Evolutionary conservation across 352 stramenopile genomes (phyloP).

Genomic region (Phytophthora melonis): DNA sequence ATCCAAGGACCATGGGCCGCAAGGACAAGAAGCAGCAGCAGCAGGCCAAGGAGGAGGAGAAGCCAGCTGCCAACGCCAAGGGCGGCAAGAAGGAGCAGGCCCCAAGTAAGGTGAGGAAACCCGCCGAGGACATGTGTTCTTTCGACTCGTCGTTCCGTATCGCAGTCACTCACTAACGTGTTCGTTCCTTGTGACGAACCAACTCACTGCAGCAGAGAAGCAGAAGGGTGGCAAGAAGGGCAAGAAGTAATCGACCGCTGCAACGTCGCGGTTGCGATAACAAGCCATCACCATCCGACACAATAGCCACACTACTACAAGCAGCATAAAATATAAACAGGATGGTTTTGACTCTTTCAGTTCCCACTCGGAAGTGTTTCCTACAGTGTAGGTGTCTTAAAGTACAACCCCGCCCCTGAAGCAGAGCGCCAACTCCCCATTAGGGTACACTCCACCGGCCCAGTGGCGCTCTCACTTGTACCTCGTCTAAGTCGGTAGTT

Average conservation of each 20-base stretch:
- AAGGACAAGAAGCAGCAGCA: constrained; percentile 43
- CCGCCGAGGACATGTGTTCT: not conserved
- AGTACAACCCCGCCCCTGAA: too few relatives aligned
- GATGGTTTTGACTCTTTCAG: not conserved
- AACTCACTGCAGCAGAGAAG: constrained; percentile 1
- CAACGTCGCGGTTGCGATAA: too few relatives aligned
- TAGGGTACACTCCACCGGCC: too few relatives aligned
- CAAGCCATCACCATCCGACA: not conserved
- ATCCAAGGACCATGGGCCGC: constrained; percentile 34
- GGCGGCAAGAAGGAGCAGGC: constrained; percentile 30
- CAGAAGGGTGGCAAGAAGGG: constrained; percentile 13
- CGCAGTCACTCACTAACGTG: not conserved
- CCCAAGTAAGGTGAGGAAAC: constrained; percentile 20
- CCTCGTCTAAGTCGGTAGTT: not conserved
- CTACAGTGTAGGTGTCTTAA: too few relatives aligned
- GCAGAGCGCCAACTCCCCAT: too few relatives aligned
- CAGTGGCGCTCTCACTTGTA: too few relatives aligned
- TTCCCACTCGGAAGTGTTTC: not conserved
- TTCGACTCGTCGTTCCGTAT: not conserved
- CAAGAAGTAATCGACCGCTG: constrained; percentile 6
- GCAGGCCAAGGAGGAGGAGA: constrained; percentile 23
- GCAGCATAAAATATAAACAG: not conserved
- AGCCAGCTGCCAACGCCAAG: constrained; percentile 22
- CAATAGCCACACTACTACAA: constrained; percentile 11
- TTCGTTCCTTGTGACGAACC: not conserved